Percentiles rank a stretch among this genome's conserved stretches.
Evolutionary conservation across 2,329 filamentous ascomycete genomes (phyloP).

Genomic region (Gyromitra esculenta): DNA sequence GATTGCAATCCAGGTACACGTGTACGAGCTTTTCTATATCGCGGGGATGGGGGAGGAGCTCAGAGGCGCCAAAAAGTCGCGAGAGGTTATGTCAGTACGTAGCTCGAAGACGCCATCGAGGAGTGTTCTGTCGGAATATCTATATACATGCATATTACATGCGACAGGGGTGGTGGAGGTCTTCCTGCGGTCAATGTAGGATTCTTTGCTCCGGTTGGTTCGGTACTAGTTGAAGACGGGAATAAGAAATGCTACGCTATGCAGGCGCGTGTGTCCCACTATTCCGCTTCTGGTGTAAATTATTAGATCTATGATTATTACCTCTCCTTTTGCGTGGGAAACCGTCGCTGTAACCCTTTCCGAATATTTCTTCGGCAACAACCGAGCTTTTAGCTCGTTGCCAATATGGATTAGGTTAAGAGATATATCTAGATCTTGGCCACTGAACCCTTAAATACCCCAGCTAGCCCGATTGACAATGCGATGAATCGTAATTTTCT

Average conservation of each 20-base stretch:
- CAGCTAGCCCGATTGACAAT: constrained; percentile 2
- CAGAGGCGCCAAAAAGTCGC: constrained; percentile 14
- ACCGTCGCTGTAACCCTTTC: background rate
- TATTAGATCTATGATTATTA: constrained; percentile 18
- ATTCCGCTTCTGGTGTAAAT: constrained; percentile 24
- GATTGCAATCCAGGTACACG: constrained; percentile 40
- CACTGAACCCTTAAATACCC: constrained; percentile 13
- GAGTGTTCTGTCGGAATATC: constrained; percentile 49
- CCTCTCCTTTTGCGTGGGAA: background rate
- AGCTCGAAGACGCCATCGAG: constrained; percentile 43
- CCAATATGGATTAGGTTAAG: background rate
- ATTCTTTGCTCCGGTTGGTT: constrained; percentile 28
- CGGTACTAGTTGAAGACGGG: constrained; percentile 26
- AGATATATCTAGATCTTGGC: constrained; percentile 12
- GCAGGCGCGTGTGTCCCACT: constrained; percentile 17
- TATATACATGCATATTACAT: background rate
- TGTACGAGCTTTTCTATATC: constrained; percentile 38
- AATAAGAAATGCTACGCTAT: constrained; percentile 2
- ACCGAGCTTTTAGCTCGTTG: constrained; percentile 7
- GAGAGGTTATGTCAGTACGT: constrained; percentile 34
- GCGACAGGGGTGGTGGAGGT: constrained; percentile 28
- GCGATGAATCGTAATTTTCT: constrained; percentile 12
- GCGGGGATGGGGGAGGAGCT: constrained; percentile 14
- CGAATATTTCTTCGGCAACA: background rate
- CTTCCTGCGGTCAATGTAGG: background rate